Base-by-base conservation (phyloP, 257 asterid genomes). In the Solanum bulbocastanum region DNA sequence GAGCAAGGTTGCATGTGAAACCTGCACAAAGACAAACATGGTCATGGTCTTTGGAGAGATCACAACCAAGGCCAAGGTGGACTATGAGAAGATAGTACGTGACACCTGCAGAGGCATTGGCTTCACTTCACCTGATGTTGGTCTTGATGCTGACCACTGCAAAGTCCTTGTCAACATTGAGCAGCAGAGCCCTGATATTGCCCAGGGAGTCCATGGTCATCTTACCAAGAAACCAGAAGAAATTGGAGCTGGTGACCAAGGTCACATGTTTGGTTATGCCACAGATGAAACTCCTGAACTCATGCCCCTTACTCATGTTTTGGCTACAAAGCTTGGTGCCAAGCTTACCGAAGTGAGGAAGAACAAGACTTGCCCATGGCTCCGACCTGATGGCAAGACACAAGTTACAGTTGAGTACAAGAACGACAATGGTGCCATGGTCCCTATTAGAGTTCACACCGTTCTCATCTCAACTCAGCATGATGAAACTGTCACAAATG, bases 211-310 rank as follows among this genome's bases (percentile, higher is more conserved):
- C 83, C 95, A 93, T 58, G 97, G 97, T 37, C 94, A 94, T 82
- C 91, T 93, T 87, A 92, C 94, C 89, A 94, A 93, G 94, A 93
- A 93, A 74, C 97, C 97, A 0, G 96, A 94, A 84, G 95, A 94
- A 11, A 92, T 94, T 23, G 97, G 96, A 87, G 97, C 97, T 85
- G 97, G 97, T 33, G 97, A 93, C 88, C 97, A 94, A 56, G 97
- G 97, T 11, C 97, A 93, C 91, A 94, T 94, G 97, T 94, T 94
- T 74, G 97, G 97, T 16, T 94, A 94, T 83, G 97, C 97, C 73
- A 93, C 97, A 2, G 97, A 94, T 75, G 97, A 94, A 87, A 94
- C 97, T 4, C 95, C 96, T 32, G 96, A 94, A 91, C 93, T 94
- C 82, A 93, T 94, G 96, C 97, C 97, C 5, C 91, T 92, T 44